Evolutionary conservation across 768 basidiomycete species (phyloP), one percentile per base, ranked within the genome.

Genomic region (Sporobolomyces phaffii): DNA sequence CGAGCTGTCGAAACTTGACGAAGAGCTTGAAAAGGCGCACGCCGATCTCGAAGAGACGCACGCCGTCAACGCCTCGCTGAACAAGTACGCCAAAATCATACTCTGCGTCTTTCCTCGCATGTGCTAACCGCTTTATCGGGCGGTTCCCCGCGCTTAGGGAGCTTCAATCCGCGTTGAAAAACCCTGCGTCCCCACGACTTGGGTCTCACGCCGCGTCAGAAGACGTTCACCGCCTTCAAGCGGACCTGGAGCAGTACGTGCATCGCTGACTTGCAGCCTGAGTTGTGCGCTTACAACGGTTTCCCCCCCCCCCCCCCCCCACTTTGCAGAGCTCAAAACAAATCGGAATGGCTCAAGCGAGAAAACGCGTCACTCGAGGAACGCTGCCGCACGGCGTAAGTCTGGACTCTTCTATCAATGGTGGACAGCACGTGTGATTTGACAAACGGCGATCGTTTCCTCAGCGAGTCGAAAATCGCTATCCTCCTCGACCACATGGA

Each of bases 401-500:
- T 13, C n/a, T 28, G 9, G 8, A 24, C 5, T n/a, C 20, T 36
- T 11, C 8, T 43, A n/a, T n/a, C n/a, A n/a, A n/a, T n/a, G n/a
- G n/a, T n/a, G n/a, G n/a, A n/a, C n/a, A n/a, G n/a, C n/a, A n/a
- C n/a, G n/a, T n/a, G n/a, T n/a, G n/a, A n/a, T n/a, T n/a, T n/a
- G n/a, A n/a, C n/a, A n/a, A n/a, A n/a, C n/a, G n/a, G 9, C 22
- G 1, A 29, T 41, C 2, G 20, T 11, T 31, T 11, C n/a, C 15
- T 26, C 51, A 69, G 68, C 17, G 68, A 69, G 49, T 61, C 59
- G 77, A 91, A 91, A 82, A 91, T 94, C 73, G 88, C 86, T 62
- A 82, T 93, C 51, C 81, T 94, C 20, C 83, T 94, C 59, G 90
- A 91, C 73, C 90, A 73, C 41, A 68, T 89, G 48, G 89, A 91